Percentiles rank a stretch among this genome's conserved stretches.
Evolutionary conservation across 768 basidiomycete species (phyloP).

Genomic region (Fomitopsis serialis): DNA sequence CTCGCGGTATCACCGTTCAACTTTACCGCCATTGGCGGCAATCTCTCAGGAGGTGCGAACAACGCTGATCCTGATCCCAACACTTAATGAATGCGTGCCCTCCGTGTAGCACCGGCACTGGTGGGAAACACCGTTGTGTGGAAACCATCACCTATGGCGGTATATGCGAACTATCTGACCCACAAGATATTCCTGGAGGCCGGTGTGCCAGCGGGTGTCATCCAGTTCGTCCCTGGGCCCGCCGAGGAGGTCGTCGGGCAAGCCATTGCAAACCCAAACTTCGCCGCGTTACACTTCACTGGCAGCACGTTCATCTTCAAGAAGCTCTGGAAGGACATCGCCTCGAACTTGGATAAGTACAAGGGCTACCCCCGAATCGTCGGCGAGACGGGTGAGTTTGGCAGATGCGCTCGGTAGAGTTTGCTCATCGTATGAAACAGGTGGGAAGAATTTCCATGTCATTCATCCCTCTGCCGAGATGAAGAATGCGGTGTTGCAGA

Average conservation of each 20-base stretch:
- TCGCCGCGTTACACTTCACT: constrained; percentile 93
- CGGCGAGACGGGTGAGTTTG: constrained; percentile 72
- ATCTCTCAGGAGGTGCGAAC: constrained; percentile 67
- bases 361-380: constrained; percentile 90
- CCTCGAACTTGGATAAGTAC: constrained; percentile 82
- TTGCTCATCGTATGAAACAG: constrained; percentile 14
- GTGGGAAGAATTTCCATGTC: constrained; percentile 98
- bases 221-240: constrained; percentile 94
- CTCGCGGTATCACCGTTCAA: constrained; percentile 98
- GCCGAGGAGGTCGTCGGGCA: constrained; percentile 82
- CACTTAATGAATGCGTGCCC: not conserved
- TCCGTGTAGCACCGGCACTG: constrained; percentile 69
- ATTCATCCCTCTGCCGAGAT: constrained; percentile 86
- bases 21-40: constrained; percentile 97
- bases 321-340: constrained; percentile 95
- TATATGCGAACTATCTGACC: constrained; percentile 91
- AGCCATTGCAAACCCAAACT: constrained; percentile 70
- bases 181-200: constrained; percentile 92
- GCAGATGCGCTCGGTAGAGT: not conserved
- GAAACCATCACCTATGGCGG: constrained; percentile 96
- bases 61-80: not conserved
- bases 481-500: constrained; percentile 85
- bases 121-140: constrained; percentile 94
- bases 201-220: constrained; percentile 89
- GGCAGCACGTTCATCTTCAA: constrained; percentile 94